Percentiles rank a stretch among this genome's conserved stretches.
Evolutionary conservation across 2,329 filamentous ascomycete genomes (phyloP).

Genomic region (Phyllachora maydis): DNA sequence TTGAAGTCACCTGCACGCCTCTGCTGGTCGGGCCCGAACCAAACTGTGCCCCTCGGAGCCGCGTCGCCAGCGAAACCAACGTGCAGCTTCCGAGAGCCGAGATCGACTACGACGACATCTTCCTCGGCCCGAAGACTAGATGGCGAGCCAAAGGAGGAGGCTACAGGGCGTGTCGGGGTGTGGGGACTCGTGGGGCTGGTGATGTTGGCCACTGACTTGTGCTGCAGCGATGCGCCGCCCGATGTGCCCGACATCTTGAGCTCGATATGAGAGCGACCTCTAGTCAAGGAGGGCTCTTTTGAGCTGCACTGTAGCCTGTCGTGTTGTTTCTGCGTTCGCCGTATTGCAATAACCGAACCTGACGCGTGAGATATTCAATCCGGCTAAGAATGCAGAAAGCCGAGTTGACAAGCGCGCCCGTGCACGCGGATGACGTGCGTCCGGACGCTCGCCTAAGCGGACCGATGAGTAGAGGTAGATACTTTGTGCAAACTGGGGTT

Average conservation of each 20-base stretch:
- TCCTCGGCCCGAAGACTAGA: slow-evolving; percentile 54
- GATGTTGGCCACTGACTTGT: slow-evolving; percentile 37
- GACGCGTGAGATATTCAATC: no score
- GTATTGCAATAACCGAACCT: no score
- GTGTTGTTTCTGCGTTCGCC: no score
- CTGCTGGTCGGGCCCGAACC: slow-evolving; percentile 56
- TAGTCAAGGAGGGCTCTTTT: no score
- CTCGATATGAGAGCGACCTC: no score
- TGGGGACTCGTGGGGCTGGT: slow-evolving; percentile 27
- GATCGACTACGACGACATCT: slow-evolving; percentile 63
- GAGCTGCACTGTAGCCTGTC: no score
- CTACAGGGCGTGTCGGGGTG: slow-evolving; percentile 34
- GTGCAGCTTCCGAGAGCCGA: slow-evolving; percentile 60
- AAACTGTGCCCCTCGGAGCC: slow-evolving; percentile 47
- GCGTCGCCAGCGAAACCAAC: slow-evolving; percentile 77
- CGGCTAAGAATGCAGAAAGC: no score
- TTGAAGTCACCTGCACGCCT: slow-evolving; percentile 67
- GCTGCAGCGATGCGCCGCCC: slow-evolving; percentile 22
- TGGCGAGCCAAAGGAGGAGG: slow-evolving; percentile 35
- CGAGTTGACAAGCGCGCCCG: no score
- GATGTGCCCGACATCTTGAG: slow-evolving; percentile 11
- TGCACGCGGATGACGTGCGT: no score
- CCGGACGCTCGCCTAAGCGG: no score
- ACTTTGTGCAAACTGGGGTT: no score
- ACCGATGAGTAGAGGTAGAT: no score